Evolutionary conservation across 176 grass and related monocot species (phyloP), one percentile per base, ranked within the genome.

Genomic region (Aegilops sharonensis): DNA sequence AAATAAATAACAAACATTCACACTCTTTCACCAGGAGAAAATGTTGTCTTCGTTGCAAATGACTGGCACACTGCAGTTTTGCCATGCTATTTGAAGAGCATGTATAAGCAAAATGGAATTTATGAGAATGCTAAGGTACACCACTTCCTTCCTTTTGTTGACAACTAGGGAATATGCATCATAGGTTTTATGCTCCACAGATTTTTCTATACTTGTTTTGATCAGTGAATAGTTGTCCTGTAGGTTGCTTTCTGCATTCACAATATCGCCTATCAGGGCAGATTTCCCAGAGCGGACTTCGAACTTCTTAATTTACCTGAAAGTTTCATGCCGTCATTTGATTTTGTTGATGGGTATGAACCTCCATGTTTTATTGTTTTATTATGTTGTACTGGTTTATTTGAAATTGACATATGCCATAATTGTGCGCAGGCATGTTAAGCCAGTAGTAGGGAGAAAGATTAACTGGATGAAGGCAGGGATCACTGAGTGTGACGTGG

Each of bases 161-260:
- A 3, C 18, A 82, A 66, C 6, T 78, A 71, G 17, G 4, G 11
- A 88, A 69, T 83, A 17, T 77, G 9, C 11, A 63, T 88, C 71
- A 52, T 80, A 64, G 20, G 62, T 72, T 88, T 88, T 61, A 72
- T 64, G 7, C 40, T 61, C 72, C 12, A 31, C 15, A 42, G 5
- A 50, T 76, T 75, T 37, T 48, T 62, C 14, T 34, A 11, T 29
- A 35, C 50, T 84, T 27, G 2, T 79, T 83, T 85, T 90, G 5
- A 30, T 87, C 75, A 54, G 36, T 80, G 4, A 8, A 75, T 45
- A 84, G 36, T 80, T 70, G 18, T 80, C 36, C 59, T 87, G 68
- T 75, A 98, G 96, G 96, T 95, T 83, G 96, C 85, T 84, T 98
- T 95, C 88, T 98, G 96, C 93, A 98, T 98, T 84, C 96, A 98